Conservation (phyloP, 208 protist genomes). For the Porcisia hertigi region DNA sequence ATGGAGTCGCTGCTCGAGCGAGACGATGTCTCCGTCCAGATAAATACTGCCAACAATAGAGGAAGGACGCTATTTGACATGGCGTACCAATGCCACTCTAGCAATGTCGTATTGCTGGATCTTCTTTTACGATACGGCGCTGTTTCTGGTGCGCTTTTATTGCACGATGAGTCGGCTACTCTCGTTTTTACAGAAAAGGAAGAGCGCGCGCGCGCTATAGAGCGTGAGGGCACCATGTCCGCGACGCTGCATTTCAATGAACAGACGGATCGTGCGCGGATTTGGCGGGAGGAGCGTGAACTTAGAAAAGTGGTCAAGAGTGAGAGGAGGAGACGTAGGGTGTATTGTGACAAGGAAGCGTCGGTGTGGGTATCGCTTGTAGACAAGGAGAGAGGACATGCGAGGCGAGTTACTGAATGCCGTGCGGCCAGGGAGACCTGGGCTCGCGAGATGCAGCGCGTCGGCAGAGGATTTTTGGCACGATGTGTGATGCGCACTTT, state of each 20-base stretch:
- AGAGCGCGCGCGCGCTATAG: constrained; percentile 6
- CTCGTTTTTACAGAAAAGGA: constrained; percentile 19
- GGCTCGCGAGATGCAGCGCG: constrained; percentile 18
- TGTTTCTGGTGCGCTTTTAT: constrained; percentile 20
- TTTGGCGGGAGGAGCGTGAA: constrained; percentile 6
- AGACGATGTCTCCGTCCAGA: constrained; percentile 13
- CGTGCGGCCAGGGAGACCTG: constrained; percentile 9
- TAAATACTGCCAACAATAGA: constrained; percentile 36
- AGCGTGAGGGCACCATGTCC: neutral
- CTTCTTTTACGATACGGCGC: constrained; percentile 42
- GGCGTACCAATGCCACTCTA: constrained; percentile 18
- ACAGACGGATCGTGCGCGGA: neutral
- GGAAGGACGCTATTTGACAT: constrained; percentile 53
- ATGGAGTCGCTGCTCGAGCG: constrained; percentile 39
- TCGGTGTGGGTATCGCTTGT: neutral
- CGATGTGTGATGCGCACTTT: neutral
- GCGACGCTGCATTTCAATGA: neutral
- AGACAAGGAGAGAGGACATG: neutral
- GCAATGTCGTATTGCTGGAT: constrained; percentile 31
- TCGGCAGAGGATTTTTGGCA: constrained; percentile 21
- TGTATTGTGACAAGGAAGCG: constrained; percentile 3
- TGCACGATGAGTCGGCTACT: constrained; percentile 10
- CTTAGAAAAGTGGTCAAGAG: constrained; percentile 16
- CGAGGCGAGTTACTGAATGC: neutral
- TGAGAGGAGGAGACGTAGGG: constrained; percentile 13